Evolutionary conservation across 768 basidiomycete species (phyloP).

Genomic region (Naganishia randhawae): DNA sequence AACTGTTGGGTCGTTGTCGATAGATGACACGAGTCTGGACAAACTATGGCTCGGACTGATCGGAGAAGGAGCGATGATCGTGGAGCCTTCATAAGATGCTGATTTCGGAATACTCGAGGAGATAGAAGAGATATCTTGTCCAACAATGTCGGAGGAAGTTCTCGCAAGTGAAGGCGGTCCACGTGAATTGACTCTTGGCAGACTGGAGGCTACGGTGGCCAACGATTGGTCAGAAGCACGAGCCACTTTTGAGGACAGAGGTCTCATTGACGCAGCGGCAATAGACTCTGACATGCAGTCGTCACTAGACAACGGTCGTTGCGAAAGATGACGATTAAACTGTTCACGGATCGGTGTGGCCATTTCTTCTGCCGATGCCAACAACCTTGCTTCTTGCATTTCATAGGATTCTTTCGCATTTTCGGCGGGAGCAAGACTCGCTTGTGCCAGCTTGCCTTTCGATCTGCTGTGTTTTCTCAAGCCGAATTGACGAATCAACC

Average conservation of each 20-base stretch:
- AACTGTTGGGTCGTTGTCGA: not conserved
- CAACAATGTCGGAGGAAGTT: not conserved
- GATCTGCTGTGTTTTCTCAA: not conserved
- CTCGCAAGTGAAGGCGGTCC: not conserved
- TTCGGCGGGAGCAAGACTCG: not conserved
- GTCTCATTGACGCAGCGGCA: not conserved
- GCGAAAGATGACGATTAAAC: not conserved
- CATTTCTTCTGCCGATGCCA: conserved; percentile 11
- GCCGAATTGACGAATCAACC: not conserved
- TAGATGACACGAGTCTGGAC: not conserved
- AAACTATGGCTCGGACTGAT: not conserved
- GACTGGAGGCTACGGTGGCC: not conserved
- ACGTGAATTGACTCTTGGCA: not conserved
- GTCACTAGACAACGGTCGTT: not conserved
- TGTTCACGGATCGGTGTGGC: not conserved
- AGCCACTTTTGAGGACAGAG: not conserved
- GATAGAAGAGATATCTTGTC: not conserved
- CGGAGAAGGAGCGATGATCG: not conserved
- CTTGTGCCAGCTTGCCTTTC: not conserved
- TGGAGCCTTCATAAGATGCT: not conserved
- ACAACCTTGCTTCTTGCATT: conserved; percentile 5
- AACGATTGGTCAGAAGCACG: not conserved
- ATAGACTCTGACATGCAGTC: not conserved
- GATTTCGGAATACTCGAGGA: not conserved
- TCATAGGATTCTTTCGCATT: not conserved